Evolutionary conservation across 805 yeast genomes (phyloP), one percentile per base, ranked within the genome.

Genomic region (Metschnikowia borealis): DNA sequence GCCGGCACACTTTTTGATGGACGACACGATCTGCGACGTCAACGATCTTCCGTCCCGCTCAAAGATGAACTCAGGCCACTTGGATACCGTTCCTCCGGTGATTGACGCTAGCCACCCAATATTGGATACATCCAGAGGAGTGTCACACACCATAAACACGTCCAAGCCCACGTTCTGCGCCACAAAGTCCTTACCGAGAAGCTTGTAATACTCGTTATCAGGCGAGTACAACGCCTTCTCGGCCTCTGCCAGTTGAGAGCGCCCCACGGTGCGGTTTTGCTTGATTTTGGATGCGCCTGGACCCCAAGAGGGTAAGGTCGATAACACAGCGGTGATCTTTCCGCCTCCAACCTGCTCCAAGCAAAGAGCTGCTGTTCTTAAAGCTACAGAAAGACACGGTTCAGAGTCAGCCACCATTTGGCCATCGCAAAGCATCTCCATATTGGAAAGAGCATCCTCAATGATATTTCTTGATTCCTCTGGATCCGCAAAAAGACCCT

Each of bases 401-500:
- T 85, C 91, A 0, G 83, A 67, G 32, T 73, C 77, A 5, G 65
- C 61, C n/a, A 65, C 49, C 2, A 63, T 62, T 48, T 75, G 73
- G 42, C 70, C 72, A 17, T 67, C 70, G 11, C 75, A 54, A 37
- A 69, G 54, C 23, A 67, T 71, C 49, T 84, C 89, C 45, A 89
- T 70, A 42, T 80, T 72, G 54, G 78, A 78, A 54, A 94, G 75
- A 3, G 92, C 80, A 45, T 80, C 82, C 38, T 85, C 87, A 51
- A 92, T 84, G 11, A 79, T 80, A 43, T 67, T 64, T 48, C 82
- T 73, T 13, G 89, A 79, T 48, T 84, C 89, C 6, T 69, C 70
- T 1, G 96, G 90, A 55, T 87, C 89, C 6, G 82, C 96, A 66
- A 90, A 90, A 31, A 90, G 67, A 0, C 97, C 97, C 2, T 75